Base-by-base conservation (phyloP, 257 asterid genomes). In the Schizonepeta tenuifolia region DNA sequence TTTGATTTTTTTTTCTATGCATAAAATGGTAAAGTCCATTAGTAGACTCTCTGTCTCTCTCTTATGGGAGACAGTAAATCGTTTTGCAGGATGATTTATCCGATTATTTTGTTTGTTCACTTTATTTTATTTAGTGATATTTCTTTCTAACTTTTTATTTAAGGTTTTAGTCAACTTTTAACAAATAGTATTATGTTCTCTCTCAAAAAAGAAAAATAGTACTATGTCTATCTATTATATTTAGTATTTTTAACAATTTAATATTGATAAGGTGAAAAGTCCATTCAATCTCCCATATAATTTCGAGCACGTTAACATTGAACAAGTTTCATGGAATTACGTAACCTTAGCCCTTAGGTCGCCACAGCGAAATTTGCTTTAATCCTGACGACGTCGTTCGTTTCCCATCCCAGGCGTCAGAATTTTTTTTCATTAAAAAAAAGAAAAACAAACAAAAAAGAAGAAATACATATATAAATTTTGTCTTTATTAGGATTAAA, bases 251-350 rank as follows among this genome's bases (percentile, higher is more conserved):
- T 20, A 18, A 53, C 21, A 6, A 53, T 9, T 20, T 20, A 36
- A 6, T 36, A 36, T 36, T 36, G 41, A 36, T 6, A 36, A 36
- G 10, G 9, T 13, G 12, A 58, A 28, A 57, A 28, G 64, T 28
- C 65, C 65, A 59, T 31, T 6, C 65, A 59, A 33, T 14, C 43
- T 31, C 24, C 14, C 22, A 15, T 13, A 43, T 15, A 7, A 10
- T 5, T 36, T 40, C 15, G 24, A 55, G 65, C 74, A 35, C 24
- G 74, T 69, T 38, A 11, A 22, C 3, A 54, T 36, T 18, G 67
- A 44, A 44, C 28, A 26, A 44, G 63, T 22, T 20, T 14, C 54
- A 15, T 5, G 54, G 20, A 15, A 15, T 47, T 5, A 15, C 54
- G 54, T 47, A 9, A 43, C 50, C 17, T 12, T 43, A 2, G 5